Percentiles rank a stretch among this genome's conserved stretches.
phyloP scores from a whole-genome alignment of 768 basidiomycete genomes.

The Russula earlei region DNA sequence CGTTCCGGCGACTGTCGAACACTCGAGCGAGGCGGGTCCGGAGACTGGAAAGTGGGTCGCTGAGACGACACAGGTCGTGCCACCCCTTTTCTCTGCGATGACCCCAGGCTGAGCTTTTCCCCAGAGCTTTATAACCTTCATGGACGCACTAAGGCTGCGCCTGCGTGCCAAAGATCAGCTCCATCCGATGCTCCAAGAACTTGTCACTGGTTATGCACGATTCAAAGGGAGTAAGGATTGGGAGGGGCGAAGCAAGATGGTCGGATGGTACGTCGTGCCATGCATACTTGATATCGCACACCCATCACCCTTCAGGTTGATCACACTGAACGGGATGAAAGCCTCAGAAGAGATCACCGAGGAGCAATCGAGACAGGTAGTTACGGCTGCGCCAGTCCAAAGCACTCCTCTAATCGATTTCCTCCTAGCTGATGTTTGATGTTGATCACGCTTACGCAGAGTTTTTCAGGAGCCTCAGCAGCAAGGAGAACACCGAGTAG shows the following conservation, averaged over 20 bases:
- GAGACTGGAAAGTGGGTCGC: constrained; percentile 97
- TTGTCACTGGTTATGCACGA: constrained; percentile 89
- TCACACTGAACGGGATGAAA: constrained; percentile 94
- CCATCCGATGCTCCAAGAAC: constrained; percentile 87
- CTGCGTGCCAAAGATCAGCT: constrained; percentile 96
- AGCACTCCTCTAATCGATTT: background rate
- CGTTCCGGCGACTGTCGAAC: constrained; percentile 94
- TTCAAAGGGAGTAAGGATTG: constrained; percentile 95
- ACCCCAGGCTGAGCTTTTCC: background rate
- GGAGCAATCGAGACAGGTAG: constrained; percentile 86
- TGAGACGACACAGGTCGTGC: constrained; percentile 86
- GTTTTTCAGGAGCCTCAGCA: constrained; percentile 72
- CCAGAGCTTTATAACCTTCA: constrained; percentile 95
- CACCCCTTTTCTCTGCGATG: background rate
- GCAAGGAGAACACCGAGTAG: constrained; percentile 25
- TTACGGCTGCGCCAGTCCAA: constrained; percentile 15
- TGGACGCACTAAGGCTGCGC: constrained; percentile 91
- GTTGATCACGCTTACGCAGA: constrained; percentile 94
- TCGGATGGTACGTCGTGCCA: constrained; percentile 62
- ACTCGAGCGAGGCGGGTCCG: constrained; percentile 83
- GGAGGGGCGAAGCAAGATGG: constrained; percentile 91
- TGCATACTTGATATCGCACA: background rate
- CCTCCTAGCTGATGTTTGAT: constrained; percentile 76
- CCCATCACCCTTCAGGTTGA: constrained; percentile 52
- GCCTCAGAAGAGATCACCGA: constrained; percentile 94